phyloP scores from a whole-genome alignment of 495 filamentous ascomycete species.

The Achaetomiella virescens region DNA sequence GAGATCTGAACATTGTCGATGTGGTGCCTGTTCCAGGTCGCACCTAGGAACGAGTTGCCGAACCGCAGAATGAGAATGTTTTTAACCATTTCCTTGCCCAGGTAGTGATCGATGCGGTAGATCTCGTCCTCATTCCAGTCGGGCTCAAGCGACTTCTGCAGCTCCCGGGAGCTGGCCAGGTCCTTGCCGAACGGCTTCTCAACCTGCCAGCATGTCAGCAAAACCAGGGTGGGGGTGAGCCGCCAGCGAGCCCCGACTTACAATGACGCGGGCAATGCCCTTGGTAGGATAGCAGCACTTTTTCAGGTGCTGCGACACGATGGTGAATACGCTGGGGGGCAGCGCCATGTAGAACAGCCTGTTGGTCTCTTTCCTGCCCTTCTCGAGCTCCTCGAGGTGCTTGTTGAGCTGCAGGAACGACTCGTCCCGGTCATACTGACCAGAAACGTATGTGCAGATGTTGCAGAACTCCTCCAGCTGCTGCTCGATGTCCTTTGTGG shows the following conservation, averaged over 20 bases:
- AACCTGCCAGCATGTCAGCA: conserved; percentile 51
- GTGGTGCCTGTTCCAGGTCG: conserved; percentile 98
- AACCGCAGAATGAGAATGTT: conserved; percentile 98
- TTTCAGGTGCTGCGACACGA: conserved; percentile 95
- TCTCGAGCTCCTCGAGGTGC: conserved; percentile 85
- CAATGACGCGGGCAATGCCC: conserved; percentile 90
- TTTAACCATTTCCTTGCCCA: conserved; percentile 99
- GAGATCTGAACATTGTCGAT: conserved; percentile 99
- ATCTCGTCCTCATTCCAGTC: conserved; percentile 99
- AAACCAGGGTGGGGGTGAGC: too few relatives aligned
- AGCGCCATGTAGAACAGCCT: conserved; percentile 99
- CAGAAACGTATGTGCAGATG: conserved; percentile 86
- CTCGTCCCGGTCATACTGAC: conserved; percentile 96
- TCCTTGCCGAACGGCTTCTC: conserved; percentile 99
- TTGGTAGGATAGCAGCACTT: conserved; percentile 87
- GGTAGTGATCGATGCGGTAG: conserved; percentile 99
- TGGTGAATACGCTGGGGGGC: conserved; percentile 94
- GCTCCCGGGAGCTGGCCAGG: conserved; percentile 83
- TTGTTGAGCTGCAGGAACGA: conserved; percentile 83
- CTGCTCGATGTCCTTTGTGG: conserved; percentile 94
- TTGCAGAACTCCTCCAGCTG: conserved; percentile 84
- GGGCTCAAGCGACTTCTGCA: conserved; percentile 91
- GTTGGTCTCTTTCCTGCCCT: conserved; percentile 74
- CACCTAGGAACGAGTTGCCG: conserved; percentile 98
- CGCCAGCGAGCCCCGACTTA: conserved; percentile 39